Conservation (phyloP, 208 protist genomes). For the Trypanosoma boissoni region DNA sequence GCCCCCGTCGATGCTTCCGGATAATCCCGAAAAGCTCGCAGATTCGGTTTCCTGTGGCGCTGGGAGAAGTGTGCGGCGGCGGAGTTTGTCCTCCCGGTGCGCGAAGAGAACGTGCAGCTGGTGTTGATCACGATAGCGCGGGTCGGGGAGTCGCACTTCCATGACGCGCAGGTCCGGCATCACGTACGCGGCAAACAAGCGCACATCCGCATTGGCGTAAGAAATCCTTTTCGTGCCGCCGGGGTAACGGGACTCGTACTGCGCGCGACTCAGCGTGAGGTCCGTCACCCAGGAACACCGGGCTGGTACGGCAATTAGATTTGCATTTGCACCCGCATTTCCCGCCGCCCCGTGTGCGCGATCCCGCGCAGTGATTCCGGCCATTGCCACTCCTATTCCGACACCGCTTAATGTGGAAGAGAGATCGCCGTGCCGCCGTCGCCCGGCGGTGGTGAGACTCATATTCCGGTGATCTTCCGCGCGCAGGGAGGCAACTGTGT, state of each 20-base stretch:
- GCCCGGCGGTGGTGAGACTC: constrained; percentile 14
- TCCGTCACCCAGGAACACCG: constrained; percentile 71
- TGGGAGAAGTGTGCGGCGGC: constrained; percentile 48
- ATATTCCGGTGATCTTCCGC: constrained; percentile 2
- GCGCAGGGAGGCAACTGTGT: constrained; percentile 4
- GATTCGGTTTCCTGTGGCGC: background rate
- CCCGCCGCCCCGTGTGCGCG: no score
- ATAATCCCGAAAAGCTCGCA: background rate
- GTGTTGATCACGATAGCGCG: constrained; percentile 28
- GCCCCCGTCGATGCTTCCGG: background rate
- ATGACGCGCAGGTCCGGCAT: constrained; percentile 72
- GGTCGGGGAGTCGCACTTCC: constrained; percentile 59
- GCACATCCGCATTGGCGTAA: constrained; percentile 75
- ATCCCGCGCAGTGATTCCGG: no score
- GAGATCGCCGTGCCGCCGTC: constrained; percentile 4
- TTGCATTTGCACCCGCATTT: no score
- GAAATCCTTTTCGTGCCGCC: constrained; percentile 53
- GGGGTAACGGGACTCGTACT: constrained; percentile 86
- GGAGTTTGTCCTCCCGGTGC: constrained; percentile 82
- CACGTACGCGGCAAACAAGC: constrained; percentile 70
- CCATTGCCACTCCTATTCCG: no score
- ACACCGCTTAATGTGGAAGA: constrained; percentile 19
- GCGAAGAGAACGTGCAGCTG: constrained; percentile 77
- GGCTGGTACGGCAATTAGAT: no score
- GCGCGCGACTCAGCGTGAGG: constrained; percentile 57